Base-by-base conservation (phyloP, 768 basidiomycete genomes). In the Suillus discolor region DNA sequence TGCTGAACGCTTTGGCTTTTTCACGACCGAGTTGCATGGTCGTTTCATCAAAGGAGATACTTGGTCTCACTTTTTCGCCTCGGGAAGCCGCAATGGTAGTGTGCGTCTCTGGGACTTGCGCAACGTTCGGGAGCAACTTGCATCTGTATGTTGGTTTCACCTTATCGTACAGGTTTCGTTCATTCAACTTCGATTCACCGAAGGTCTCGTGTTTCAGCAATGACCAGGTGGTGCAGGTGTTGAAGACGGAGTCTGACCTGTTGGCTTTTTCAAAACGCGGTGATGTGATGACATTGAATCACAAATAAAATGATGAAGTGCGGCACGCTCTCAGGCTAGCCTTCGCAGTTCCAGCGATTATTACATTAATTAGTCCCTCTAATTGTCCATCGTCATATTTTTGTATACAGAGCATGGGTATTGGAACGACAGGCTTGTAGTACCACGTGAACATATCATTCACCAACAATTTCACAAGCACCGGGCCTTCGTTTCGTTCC, bases 71-170 rank as follows among this genome's bases (percentile, higher is more conserved):
- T 71, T 73, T 28, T 84, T 84, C 67, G 81, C 75, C 6, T 84
- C 79, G 55, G 84, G 84, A 25, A 80, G 81, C 68, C 76, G 69
- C 57, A 76, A 77, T 54, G 84, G 85, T 28, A 63, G 38, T 44
- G 75, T 85, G 25, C 79, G 78, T 15, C 42, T 85, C 12, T 86
- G 85, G 85, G 84, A 86, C 68, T 66, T 84, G 53, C 80, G 84
- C 38, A 81, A 80, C 34, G 60, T 73, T 20, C 69, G 75, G n/a
- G 66, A 45, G 60, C 65, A 73, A 57, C 62, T 69, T 64, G 63
- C 67, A 62, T 66, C 62, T 66, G 77, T 78, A 53, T 65, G 73
- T 68, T 57, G 57, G 18, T 31, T 60, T 42, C 25, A 42, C 59
- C 31, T 31, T 42, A 60, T 60, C 41, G 11, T 18, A 1, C 39